These are phyloP conservation scores for Brassica carinata DNA, from an alignment of 345 rosid genomes.

Conservation along the genomic window DNA sequence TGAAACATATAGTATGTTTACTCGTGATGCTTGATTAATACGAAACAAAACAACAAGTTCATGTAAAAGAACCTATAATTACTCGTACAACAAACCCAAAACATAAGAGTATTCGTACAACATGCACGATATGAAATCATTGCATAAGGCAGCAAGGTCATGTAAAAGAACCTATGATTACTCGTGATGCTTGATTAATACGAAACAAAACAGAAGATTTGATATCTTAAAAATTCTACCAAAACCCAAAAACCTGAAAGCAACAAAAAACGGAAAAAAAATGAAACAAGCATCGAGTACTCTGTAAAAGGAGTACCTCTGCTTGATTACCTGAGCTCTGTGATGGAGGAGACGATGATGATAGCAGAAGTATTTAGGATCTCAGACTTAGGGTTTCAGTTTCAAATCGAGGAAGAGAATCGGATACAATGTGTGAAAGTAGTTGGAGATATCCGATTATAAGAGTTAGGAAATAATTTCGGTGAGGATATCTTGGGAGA, in stretches of 20 bases:
- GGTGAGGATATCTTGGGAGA: not conserved
- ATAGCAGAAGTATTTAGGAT: not conserved
- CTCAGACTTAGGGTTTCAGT: not conserved
- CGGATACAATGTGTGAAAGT: not conserved
- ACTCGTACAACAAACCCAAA: no score
- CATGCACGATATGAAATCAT: no score
- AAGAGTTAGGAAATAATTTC: not conserved
- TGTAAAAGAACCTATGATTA: not conserved
- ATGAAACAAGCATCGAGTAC: not conserved
- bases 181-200: not conserved
- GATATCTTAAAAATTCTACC: not conserved
- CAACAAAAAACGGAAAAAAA: not conserved
- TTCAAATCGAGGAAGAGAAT: not conserved
- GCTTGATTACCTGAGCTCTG: not conserved
- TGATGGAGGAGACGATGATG: not conserved
- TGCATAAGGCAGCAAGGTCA: no score
- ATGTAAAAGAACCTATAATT: no score
- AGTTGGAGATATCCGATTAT: not conserved
- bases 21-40: no score
- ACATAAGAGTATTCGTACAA: no score
- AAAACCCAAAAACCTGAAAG: not conserved
- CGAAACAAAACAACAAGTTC: no score
- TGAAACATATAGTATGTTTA: no score
- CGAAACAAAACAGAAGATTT: not conserved
- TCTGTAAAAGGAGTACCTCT: not conserved